These are phyloP conservation scores for Parastagonospora avenae DNA, from an alignment of 2,329 filamentous ascomycete species.

Conservation along the genomic window DNA sequence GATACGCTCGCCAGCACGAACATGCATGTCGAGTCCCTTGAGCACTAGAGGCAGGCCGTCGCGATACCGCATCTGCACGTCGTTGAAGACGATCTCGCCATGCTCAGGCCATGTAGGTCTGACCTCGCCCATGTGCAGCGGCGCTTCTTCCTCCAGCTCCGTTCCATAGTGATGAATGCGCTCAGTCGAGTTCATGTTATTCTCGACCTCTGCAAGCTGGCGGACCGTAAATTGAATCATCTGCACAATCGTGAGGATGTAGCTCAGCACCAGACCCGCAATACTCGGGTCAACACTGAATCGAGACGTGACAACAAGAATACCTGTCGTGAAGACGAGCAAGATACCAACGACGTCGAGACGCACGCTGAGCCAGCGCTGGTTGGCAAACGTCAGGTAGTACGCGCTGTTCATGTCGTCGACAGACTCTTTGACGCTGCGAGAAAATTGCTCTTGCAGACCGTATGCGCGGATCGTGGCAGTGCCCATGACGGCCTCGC, in stretches of 20 bases:
- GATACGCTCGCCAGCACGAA: slow-evolving; percentile 76
- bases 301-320: slow-evolving; percentile 88
- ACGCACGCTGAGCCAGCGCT: slow-evolving; percentile 87
- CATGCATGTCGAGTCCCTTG: slow-evolving; percentile 65
- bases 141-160: slow-evolving; percentile 85
- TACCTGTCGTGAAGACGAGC: slow-evolving; percentile 85
- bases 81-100: slow-evolving; percentile 67
- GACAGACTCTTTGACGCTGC: slow-evolving; percentile 71
- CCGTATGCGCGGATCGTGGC: slow-evolving; percentile 90
- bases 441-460: slow-evolving; percentile 74
- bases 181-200: slow-evolving; percentile 97
- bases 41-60: slow-evolving; percentile 56
- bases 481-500: slow-evolving; percentile 83
- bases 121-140: slow-evolving; percentile 74
- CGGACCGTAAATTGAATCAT: slow-evolving; percentile 96
- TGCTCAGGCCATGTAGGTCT: slow-evolving; percentile 80
- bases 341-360: slow-evolving; percentile 83
- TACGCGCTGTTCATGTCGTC: slow-evolving; percentile 95
- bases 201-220: slow-evolving; percentile 93
- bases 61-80: slow-evolving; percentile 60
- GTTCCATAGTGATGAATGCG: slow-evolving; percentile 89
- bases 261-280: slow-evolving; percentile 85
- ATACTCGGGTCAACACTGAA: slow-evolving; percentile 86
- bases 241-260: slow-evolving; percentile 90
- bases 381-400: slow-evolving; percentile 93